Conservation (phyloP, 2,329 filamentous ascomycete genomes). For the Cryoendolithus antarcticus region DNA sequence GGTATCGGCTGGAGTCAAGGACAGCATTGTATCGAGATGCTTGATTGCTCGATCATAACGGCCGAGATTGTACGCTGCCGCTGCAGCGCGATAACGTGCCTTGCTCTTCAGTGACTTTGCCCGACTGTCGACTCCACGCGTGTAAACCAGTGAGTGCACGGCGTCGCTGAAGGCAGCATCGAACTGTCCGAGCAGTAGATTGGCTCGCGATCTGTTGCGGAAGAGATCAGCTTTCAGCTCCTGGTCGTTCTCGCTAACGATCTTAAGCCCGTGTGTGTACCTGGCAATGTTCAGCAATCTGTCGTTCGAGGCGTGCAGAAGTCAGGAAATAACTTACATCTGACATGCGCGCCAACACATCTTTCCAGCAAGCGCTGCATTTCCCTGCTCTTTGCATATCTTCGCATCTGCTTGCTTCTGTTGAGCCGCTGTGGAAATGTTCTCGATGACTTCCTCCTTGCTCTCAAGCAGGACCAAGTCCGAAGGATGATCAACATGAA, state of each 20-base stretch:
- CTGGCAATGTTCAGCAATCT: too few relatives aligned
- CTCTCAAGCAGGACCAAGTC: constrained; percentile 12
- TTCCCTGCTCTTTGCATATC: constrained; percentile 11
- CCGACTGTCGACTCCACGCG: neutral
- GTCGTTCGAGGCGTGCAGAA: too few relatives aligned
- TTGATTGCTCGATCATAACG: constrained; percentile 6
- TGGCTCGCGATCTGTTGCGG: constrained; percentile 14
- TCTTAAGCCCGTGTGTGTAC: too few relatives aligned
- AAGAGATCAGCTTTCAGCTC: constrained; percentile 8
- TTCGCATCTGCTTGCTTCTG: too few relatives aligned
- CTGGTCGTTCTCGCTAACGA: too few relatives aligned
- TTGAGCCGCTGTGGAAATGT: too few relatives aligned
- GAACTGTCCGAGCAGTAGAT: constrained; percentile 9
- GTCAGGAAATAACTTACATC: too few relatives aligned
- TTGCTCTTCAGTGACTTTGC: constrained; percentile 9
- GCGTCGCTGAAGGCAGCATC: constrained; percentile 13
- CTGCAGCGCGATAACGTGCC: constrained; percentile 14
- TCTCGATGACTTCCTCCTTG: too few relatives aligned
- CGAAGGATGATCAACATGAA: constrained; percentile 18
- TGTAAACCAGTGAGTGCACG: constrained; percentile 4
- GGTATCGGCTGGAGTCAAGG: constrained; percentile 8
- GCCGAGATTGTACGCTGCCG: constrained; percentile 15
- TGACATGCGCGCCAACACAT: too few relatives aligned
- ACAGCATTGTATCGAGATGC: constrained; percentile 5
- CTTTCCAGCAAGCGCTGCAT: constrained; percentile 7